Conservation (phyloP, 768 basidiomycete genomes). For the Flagelloscypha sp. region DNA sequence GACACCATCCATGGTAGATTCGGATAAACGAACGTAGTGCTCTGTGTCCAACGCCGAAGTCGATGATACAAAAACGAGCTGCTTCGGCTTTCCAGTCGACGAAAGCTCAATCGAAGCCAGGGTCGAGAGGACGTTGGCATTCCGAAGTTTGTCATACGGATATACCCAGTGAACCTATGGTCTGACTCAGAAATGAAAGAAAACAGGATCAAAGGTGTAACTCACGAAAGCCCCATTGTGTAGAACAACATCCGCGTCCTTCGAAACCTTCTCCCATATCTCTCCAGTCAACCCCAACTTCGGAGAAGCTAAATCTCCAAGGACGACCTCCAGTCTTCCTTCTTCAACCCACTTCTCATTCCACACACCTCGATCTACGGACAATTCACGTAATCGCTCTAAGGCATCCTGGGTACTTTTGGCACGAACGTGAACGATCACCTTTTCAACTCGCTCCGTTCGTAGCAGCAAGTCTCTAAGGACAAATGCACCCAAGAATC, state of each 20-base stretch:
- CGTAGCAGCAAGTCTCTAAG: constrained; percentile 69
- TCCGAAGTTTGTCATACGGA: constrained; percentile 87
- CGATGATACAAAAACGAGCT: constrained; percentile 85
- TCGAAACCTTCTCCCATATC: constrained; percentile 59
- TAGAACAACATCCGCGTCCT: constrained; percentile 73
- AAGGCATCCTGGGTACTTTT: constrained; percentile 53
- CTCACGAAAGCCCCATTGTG: constrained; percentile 96
- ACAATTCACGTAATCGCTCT: constrained; percentile 59
- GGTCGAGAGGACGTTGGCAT: constrained; percentile 90
- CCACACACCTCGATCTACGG: constrained; percentile 81
- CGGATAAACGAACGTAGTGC: constrained; percentile 82
- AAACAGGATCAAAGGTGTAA: constrained; percentile 10
- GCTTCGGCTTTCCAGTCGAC: constrained; percentile 63
- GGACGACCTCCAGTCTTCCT: constrained; percentile 67
- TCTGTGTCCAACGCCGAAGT: constrained; percentile 93
- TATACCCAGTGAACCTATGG: constrained; percentile 96
- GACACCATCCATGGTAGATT: constrained; percentile 57
- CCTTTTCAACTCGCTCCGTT: constrained; percentile 61
- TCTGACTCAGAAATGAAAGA: constrained; percentile 1
- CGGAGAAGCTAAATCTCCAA: constrained; percentile 74
- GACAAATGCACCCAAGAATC: constrained; percentile 93
- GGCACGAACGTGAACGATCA: constrained; percentile 88
- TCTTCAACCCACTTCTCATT: constrained; percentile 69
- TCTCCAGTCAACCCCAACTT: constrained; percentile 61
- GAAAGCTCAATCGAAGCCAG: constrained; percentile 78